phyloP scores from a whole-genome alignment of 495 filamentous ascomycete genomes.

The Talaromyces wortmannii region DNA sequence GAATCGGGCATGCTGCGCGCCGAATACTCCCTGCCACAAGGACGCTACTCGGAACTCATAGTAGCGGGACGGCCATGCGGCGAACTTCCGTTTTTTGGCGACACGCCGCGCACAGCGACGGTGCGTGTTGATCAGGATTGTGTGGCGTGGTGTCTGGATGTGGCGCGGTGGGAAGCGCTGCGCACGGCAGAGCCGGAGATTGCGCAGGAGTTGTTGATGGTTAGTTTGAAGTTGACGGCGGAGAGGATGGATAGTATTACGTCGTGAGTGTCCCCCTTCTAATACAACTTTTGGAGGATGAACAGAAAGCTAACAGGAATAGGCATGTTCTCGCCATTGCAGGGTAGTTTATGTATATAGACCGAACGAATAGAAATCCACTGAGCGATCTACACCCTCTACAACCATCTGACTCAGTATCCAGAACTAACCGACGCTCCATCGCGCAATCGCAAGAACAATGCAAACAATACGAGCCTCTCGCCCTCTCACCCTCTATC shows the following conservation, averaged over 20 bases:
- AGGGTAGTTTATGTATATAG: constrained; percentile 11
- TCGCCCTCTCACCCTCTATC: no score
- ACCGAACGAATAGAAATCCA: not conserved
- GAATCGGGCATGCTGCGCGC: constrained; percentile 83
- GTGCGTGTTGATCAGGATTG: constrained; percentile 75
- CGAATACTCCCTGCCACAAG: constrained; percentile 86
- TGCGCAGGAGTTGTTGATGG: constrained; percentile 74
- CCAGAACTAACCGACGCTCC: no score
- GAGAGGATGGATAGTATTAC: constrained; percentile 91
- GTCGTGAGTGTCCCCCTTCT: constrained; percentile 38
- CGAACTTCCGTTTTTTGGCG: constrained; percentile 91
- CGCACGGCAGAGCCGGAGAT: constrained; percentile 65
- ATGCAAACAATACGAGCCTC: no score
- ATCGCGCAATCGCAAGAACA: no score
- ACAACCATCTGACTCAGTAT: no score
- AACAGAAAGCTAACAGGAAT: not conserved
- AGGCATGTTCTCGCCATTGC: constrained; percentile 32
- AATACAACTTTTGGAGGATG: not conserved
- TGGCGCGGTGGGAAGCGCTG: constrained; percentile 60
- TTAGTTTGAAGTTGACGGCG: constrained; percentile 79
- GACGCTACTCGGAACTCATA: constrained; percentile 81
- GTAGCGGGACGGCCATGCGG: constrained; percentile 93
- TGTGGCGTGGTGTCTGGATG: constrained; percentile 74
- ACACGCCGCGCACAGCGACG: constrained; percentile 79
- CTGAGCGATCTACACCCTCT: no score